Base-by-base conservation (phyloP, 768 basidiomycete genomes). In the Russula abietina region DNA sequence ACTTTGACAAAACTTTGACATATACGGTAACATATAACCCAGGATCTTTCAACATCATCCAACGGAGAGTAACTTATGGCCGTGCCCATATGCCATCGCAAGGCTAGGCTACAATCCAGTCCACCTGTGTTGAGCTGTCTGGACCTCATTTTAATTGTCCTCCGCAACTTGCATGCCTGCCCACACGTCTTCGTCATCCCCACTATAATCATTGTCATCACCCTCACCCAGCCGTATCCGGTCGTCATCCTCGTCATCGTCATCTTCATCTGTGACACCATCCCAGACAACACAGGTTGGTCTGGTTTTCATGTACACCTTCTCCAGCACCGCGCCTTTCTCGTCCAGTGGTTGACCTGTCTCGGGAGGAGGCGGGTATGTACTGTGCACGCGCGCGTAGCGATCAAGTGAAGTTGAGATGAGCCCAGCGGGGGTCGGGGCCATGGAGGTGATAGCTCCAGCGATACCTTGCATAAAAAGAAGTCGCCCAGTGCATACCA, bases 231-330 rank as follows among this genome's bases (percentile, higher is more conserved):
- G 68, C 71, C 1, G 73, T 72, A 55, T 68, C 70, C 48, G 68
- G 70, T 22, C 62, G 66, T 12, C 36, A n/a, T 51, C 12, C 1
- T 19, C 28, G 6, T 48, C 12, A 19, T n/a, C 33, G 17, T 26
- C 30, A 52, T 33, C 4, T 45, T 61, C 30, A 53, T 71, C 68
- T 1, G 36, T 14, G 53, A 64, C 64, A 39, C 74, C 75, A 70
- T 87, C 88, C 88, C 86, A 91, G 22, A 82, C 74, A 43, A 86
- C 75, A 32, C 78, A 80, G 10, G 85, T 87, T 7, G 89, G 88
- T 4, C 77, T 74, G 57, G 80, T 80, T 52, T 83, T 86, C 70
- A 84, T 75, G 74, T 81, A 92, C 33, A 78, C 69, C 70, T 86
- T 91, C 38, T 84, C 82, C 4, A 88, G 70, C 17, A 88, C 79